Percentiles rank a stretch among this genome's conserved stretches.
Conservation (phyloP, 179 eudicot species). For the Carnegiea gigantea region DNA sequence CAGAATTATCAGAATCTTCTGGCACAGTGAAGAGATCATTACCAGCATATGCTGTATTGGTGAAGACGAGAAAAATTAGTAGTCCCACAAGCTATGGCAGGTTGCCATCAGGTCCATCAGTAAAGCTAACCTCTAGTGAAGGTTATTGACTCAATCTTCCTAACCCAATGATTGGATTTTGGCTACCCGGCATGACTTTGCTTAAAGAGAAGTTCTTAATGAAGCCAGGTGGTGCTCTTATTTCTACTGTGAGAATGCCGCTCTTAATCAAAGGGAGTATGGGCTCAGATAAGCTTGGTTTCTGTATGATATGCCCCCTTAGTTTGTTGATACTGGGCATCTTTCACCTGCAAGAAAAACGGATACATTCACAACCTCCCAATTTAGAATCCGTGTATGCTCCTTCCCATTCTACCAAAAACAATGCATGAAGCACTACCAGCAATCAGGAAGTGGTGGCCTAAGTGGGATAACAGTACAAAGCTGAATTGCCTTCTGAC, state of each 20-base stretch:
- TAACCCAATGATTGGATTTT: constrained; percentile 71
- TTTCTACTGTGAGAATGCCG: constrained; percentile 77
- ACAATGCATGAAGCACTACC: constrained; percentile 76
- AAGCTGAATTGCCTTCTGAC: constrained; percentile 72
- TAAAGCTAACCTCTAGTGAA: not conserved
- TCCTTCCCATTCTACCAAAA: constrained; percentile 61
- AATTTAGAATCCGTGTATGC: constrained; percentile 39
- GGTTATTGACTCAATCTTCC: constrained; percentile 32
- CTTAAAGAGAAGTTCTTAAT: constrained; percentile 34
- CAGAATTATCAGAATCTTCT: not conserved
- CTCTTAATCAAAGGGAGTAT: constrained; percentile 63
- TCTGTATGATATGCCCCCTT: constrained; percentile 61
- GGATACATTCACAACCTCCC: constrained; percentile 80
- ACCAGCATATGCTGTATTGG: not conserved
- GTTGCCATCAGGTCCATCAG: not conserved
- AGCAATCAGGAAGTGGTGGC: constrained; percentile 71
- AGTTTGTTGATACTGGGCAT: constrained; percentile 71
- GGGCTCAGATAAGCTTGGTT: constrained; percentile 57
- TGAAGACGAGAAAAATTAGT: not conserved
- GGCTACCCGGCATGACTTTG: constrained; percentile 38
- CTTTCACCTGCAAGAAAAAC: constrained; percentile 72
- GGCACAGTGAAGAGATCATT: constrained; percentile 10
- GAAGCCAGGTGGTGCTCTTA: constrained; percentile 56
- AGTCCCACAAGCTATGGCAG: not conserved
- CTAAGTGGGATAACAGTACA: constrained; percentile 58